Evolutionary conservation across 78 protist genomes (phyloP).

Genomic region (slime mould (Dictyostelium discoideum)): dicty_2.7 NC_007089.4:1973501-1974000

Average conservation of each 20-base stretch:
- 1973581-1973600: conserved; percentile 85
- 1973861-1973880: conserved; percentile 74
- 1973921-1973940: neutral
- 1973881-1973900: conserved; percentile 6
- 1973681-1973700: neutral
- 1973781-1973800: neutral
- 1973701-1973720: neutral
- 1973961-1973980: neutral
- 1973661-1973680: neutral
- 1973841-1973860: conserved; percentile 63
- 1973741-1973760: conserved; percentile 9
- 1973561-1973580: conserved; percentile 93
- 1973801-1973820: conserved; percentile 2
- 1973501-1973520: neutral
- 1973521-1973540: conserved; percentile 82
- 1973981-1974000: neutral
- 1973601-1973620: conserved; percentile 69
- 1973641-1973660: neutral
- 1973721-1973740: neutral
- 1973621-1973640: conserved; percentile 6
- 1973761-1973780: neutral
- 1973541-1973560: conserved; percentile 80
- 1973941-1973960: neutral
- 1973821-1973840: conserved; percentile 58
- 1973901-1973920: conserved; percentile 14